Conservation (phyloP, 345 rosid species). For the Geranium brycei region DNA sequence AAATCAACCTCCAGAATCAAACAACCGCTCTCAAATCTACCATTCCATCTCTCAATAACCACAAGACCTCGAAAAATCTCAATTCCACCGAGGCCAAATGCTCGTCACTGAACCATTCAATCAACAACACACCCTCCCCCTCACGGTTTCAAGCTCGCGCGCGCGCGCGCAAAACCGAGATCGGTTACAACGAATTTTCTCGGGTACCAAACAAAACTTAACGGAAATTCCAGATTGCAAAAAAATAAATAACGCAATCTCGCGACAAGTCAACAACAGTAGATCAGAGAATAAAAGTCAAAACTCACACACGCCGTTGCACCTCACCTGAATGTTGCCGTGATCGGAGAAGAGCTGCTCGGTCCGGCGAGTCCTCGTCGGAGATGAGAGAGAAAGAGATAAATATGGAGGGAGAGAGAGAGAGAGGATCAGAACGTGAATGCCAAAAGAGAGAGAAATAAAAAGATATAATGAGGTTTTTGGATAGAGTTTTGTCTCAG, state of each 20-base stretch:
- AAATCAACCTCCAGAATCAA: neutral
- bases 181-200: slow-evolving; percentile 6
- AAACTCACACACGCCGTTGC: neutral
- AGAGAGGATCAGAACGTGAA: neutral
- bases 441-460: neutral
- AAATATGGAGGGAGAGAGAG: neutral
- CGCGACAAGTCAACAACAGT: neutral
- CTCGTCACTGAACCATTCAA: neutral
- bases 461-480: neutral
- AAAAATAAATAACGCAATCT: too few species aligned
- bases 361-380: neutral
- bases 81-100: neutral
- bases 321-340: neutral
- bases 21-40: neutral
- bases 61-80: neutral
- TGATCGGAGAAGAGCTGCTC: slow-evolving; percentile 5
- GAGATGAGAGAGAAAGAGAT: neutral
- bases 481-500: neutral
- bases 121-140: neutral
- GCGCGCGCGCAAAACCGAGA: neutral
- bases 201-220: slow-evolving; percentile 10
- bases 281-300: neutral
- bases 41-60: too few species aligned
- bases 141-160: neutral
- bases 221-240: neutral